Base-by-base conservation (phyloP, 352 stramenopile genomes). In the Plasmopara muralis region DNA sequence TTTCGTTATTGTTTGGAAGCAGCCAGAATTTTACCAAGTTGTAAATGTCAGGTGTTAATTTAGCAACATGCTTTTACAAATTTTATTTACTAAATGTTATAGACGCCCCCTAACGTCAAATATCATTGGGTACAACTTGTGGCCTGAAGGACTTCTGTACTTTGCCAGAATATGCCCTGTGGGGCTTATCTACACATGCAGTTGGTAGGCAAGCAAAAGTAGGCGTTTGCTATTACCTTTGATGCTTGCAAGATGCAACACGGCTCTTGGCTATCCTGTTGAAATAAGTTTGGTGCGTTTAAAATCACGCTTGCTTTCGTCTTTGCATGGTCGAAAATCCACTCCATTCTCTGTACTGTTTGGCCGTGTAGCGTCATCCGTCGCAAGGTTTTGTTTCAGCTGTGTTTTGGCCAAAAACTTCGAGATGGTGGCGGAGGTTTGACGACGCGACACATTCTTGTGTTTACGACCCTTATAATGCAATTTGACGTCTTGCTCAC, bases 381-480 rank as follows among this genome's bases (percentile, higher is more conserved):
- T 25, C 31, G 34, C 28, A 9, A 47, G 31, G 6, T 52, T 28
- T 41, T 53, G 59, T 18, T 53, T 54, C 57, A 59, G 20, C 9
- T 52, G 60, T 2, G 57, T 54, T 53, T 69, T 68, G 7, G 55
- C 44, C 5, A 76, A 60, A 28, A 80, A 67, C 56, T 83, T 72
- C 18, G 77, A 83, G 25, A 85, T 66, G 8, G 77, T 82, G 3
- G 65, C 63, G 0, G 74, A 68, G 16, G 69, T 67, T 18, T 74
- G 55, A 25, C 64, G 57, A 42, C 78, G 74, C 40, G 87, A 34
- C 47, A 85, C 76, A 47, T 87, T 87, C 66, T 93, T 90, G 72
- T 93, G 83, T 35, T 82, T 84, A 59, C 89, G 89, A 39, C 83
- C 83, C 50, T 88, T 85, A 40, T 60, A 63, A 58, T 93, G 83